These are phyloP conservation scores for Verbascum thapsus DNA, from an alignment of 257 asterid genomes.

Conservation along the genomic window DNA sequence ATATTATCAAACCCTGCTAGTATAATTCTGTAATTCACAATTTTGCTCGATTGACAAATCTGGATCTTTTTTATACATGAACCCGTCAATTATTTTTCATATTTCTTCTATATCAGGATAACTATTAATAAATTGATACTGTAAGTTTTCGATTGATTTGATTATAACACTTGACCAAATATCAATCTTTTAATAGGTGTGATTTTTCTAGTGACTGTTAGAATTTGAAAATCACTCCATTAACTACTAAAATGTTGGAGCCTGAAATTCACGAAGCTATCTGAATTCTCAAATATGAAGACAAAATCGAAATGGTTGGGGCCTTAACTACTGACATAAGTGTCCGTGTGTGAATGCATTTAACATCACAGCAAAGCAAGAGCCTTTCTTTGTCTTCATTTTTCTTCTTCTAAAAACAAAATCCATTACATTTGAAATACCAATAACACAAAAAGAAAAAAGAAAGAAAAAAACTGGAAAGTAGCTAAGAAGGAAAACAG, in stretches of 20 bases:
- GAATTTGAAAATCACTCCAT: background rate
- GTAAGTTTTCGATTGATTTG: background rate
- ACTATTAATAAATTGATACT: background rate
- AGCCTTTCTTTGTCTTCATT: too few species aligned
- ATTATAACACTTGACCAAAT: background rate
- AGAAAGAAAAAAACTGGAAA: conserved; percentile 1
- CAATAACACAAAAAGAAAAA: background rate
- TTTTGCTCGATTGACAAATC: background rate
- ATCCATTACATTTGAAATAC: background rate
- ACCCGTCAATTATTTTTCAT: background rate
- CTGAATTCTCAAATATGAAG: too few species aligned
- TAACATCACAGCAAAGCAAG: too few species aligned
- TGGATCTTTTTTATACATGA: background rate
- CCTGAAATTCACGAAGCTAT: too few species aligned
- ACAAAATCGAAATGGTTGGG: too few species aligned
- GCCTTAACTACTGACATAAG: too few species aligned
- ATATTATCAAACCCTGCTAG: background rate
- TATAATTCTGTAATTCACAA: conserved; percentile 13
- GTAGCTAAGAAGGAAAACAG: too few species aligned
- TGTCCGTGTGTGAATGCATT: too few species aligned
- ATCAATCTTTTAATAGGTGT: too few species aligned
- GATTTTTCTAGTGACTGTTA: too few species aligned
- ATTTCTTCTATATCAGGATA: background rate
- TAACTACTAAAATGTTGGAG: too few species aligned
- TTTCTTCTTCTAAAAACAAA: background rate